Evolutionary conservation across 306 rosid species (phyloP).

Genomic region (Oxytropis ochrocephala): DNA sequence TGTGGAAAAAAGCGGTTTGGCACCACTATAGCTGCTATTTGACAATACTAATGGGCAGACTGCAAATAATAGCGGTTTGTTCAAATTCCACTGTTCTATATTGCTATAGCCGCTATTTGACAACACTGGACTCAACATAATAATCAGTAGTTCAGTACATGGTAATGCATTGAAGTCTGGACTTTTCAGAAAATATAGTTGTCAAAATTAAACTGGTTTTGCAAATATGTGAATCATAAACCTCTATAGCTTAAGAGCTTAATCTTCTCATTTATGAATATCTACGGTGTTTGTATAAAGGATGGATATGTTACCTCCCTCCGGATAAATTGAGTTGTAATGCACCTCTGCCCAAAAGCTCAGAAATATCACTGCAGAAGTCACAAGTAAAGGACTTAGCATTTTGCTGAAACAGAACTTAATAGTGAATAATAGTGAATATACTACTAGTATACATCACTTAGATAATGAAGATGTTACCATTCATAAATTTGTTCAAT

Average conservation of each 20-base stretch:
- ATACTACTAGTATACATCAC: not conserved
- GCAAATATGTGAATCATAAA: constrained; percentile 5
- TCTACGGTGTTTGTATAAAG: not conserved
- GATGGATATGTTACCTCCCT: constrained; percentile 60
- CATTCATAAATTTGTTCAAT: not conserved
- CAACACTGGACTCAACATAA: not conserved
- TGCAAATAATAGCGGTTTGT: no score
- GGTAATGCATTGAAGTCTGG: not conserved
- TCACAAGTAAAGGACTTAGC: constrained; percentile 21
- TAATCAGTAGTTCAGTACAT: not conserved
- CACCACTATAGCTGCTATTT: no score
- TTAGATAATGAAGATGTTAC: no score
- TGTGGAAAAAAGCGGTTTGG: no score
- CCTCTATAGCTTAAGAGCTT: constrained; percentile 11
- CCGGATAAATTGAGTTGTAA: constrained; percentile 91
- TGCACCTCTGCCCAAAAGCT: constrained; percentile 99
- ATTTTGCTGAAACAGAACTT: not conserved
- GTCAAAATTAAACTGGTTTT: not conserved
- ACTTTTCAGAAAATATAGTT: not conserved
- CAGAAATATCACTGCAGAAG: constrained; percentile 85
- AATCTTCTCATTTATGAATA: not conserved
- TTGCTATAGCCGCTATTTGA: no score
- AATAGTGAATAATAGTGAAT: no score
- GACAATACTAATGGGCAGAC: no score
- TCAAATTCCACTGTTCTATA: no score